A percentile compares a stretch with the other conserved stretches of the same genome.
phyloP scores from a whole-genome alignment of 1,284 basidiomycete species.

The Anthracocystis panici-leucophaei region DNA sequence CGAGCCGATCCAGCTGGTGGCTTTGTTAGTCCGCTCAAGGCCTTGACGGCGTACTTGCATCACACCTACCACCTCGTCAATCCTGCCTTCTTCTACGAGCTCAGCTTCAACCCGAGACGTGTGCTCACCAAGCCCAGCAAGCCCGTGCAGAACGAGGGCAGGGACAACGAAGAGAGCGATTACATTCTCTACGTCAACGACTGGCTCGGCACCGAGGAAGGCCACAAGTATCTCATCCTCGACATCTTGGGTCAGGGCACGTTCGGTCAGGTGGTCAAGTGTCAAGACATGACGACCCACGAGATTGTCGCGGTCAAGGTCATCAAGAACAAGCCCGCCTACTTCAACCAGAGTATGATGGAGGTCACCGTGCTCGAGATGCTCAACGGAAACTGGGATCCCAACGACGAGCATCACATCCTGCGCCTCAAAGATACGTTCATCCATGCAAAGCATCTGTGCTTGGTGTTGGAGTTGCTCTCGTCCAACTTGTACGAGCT shows the following conservation, averaged over 20 bases:
- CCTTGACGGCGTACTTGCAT: slow-evolving; percentile 67
- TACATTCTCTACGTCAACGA: slow-evolving; percentile 70
- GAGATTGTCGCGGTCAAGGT: slow-evolving; percentile 99
- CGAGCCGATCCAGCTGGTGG: slow-evolving; percentile 67
- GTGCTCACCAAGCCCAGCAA: slow-evolving; percentile 69
- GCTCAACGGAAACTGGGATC: slow-evolving; percentile 75
- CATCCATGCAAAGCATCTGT: slow-evolving; percentile 95
- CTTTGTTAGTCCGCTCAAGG: slow-evolving; percentile 68
- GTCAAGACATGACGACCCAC: slow-evolving; percentile 98
- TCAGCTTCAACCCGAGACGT: slow-evolving; percentile 67
- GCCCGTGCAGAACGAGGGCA: slow-evolving; percentile 67
- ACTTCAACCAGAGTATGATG: slow-evolving; percentile 99
- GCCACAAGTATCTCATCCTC: slow-evolving; percentile 90
- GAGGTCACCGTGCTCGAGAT: slow-evolving; percentile 95
- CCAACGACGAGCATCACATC: slow-evolving; percentile 95
- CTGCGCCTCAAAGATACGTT: slow-evolving; percentile 94
- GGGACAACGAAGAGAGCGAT: slow-evolving; percentile 69
- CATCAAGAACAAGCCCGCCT: slow-evolving; percentile 99
- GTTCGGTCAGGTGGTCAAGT: slow-evolving; percentile 99
- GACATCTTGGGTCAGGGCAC: slow-evolving; percentile 98
- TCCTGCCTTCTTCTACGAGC: slow-evolving; percentile 68
- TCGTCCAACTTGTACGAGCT: slow-evolving; percentile 98
- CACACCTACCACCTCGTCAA: slow-evolving; percentile 70
- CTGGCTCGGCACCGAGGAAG: slow-evolving; percentile 68
- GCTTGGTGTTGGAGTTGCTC: slow-evolving; percentile 96